Evolutionary conservation across 768 basidiomycete species (phyloP).

Genomic region (Lactarius tabidus): DNA sequence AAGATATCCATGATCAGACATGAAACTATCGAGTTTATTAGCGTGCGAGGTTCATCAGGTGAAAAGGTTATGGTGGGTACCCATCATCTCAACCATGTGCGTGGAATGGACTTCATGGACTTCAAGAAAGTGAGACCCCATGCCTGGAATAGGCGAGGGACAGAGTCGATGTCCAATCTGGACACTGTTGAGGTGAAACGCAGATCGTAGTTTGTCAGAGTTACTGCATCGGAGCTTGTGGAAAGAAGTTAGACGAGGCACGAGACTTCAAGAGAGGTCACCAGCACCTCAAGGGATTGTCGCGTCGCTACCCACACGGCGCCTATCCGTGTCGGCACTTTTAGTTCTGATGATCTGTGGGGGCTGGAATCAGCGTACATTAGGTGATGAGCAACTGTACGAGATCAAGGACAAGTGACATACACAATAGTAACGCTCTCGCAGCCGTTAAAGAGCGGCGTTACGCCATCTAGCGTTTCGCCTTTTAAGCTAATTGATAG

Average conservation of each 20-base stretch:
- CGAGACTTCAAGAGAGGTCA: background rate
- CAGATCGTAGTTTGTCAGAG: conserved; percentile 8
- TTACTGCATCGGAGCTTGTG: conserved; percentile 14
- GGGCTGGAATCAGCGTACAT: conserved; percentile 1
- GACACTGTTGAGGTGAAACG: conserved; percentile 21
- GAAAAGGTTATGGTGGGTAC: background rate
- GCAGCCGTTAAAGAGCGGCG: conserved; percentile 20
- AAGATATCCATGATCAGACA: conserved; percentile 26
- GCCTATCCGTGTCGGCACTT: conserved; percentile 21
- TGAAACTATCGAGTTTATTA: conserved; percentile 9
- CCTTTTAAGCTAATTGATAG: conserved; percentile 14
- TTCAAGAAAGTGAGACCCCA: conserved; percentile 16
- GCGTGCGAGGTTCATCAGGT: background rate
- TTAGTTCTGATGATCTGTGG: conserved; percentile 10
- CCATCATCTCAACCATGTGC: conserved; percentile 22
- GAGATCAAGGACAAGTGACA: background rate
- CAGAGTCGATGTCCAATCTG: conserved; percentile 7
- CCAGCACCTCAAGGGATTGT: conserved; percentile 17
- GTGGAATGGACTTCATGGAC: conserved; percentile 6
- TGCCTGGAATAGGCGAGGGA: conserved; percentile 9
- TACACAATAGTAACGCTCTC: conserved; percentile 16
- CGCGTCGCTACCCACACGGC: conserved; percentile 21
- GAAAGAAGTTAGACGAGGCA: background rate
- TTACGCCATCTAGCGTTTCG: conserved; percentile 12
- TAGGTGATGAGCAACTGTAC: background rate